A percentile compares a stretch with the other conserved stretches of the same genome.
Evolutionary conservation across 78 protist genomes (phyloP).

Genomic region (Pigoraptor vietnamica): DNA sequence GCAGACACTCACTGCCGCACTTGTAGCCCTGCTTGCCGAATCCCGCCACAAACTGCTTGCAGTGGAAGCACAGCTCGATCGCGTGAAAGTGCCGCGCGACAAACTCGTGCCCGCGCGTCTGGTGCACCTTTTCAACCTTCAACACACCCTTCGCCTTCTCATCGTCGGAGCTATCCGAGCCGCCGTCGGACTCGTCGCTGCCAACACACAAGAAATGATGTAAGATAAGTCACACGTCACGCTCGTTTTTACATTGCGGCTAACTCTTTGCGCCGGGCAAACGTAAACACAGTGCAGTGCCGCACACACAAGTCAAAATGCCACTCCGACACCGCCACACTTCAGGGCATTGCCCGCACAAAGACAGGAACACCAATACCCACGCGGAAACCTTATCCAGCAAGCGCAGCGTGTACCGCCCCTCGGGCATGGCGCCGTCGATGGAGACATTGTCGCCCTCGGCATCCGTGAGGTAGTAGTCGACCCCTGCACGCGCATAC

Average conservation of each 20-base stretch:
- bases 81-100: not conserved
- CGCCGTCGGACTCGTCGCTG: not conserved
- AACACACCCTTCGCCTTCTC: not conserved
- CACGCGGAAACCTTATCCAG: not conserved
- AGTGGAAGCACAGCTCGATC: not conserved
- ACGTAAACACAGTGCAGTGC: too few relatives aligned
- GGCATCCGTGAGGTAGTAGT: not conserved
- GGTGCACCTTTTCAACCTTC: not conserved
- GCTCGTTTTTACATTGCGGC: too few relatives aligned
- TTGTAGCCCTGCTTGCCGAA: not conserved
- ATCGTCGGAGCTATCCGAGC: not conserved
- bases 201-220: not conserved
- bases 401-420: not conserved
- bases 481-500: not conserved
- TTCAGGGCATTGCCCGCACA: too few relatives aligned
- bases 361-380: too few relatives aligned
- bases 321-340: too few relatives aligned
- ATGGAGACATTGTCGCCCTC: not conserved
- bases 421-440: not conserved
- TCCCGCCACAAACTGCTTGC: not conserved
- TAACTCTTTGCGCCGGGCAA: too few relatives aligned
- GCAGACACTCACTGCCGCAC: not conserved
- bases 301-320: not conserved
- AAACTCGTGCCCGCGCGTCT: not conserved
- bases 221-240: not conserved